These are phyloP conservation scores for Phialophora expanda DNA, from an alignment of 2,329 filamentous ascomycete species.

Conservation along the genomic window DNA sequence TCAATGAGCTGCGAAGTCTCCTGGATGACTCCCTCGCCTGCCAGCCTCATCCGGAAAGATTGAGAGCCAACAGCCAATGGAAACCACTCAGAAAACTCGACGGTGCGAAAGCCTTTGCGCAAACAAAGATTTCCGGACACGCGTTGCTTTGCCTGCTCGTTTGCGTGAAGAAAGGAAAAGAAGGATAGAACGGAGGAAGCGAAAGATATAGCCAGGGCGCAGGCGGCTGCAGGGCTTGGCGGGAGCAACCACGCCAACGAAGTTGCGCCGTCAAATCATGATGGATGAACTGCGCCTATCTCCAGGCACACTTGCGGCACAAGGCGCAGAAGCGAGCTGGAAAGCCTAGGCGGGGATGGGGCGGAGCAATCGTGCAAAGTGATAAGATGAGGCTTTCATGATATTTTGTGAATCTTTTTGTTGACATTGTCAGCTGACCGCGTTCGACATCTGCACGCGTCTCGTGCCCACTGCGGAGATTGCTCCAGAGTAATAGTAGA, in stretches of 20 bases:
- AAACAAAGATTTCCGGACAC: slow-evolving; percentile 35
- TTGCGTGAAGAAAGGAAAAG: slow-evolving; percentile 38
- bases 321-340: slow-evolving; percentile 13
- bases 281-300: slow-evolving; percentile 15
- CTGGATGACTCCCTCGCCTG: slow-evolving; percentile 45
- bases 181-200: slow-evolving; percentile 24
- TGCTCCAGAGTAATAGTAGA: neutral
- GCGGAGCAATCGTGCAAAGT: neutral
- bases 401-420: slow-evolving; percentile 14
- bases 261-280: slow-evolving; percentile 33
- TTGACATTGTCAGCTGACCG: slow-evolving; percentile 26
- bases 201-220: slow-evolving; percentile 30
- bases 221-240: slow-evolving; percentile 35
- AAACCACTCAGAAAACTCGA: slow-evolving; percentile 37
- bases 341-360: neutral
- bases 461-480: slow-evolving; percentile 11
- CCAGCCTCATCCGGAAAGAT: slow-evolving; percentile 31
- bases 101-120: slow-evolving; percentile 30
- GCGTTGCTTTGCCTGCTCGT: slow-evolving; percentile 38
- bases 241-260: slow-evolving; percentile 29
- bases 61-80: slow-evolving; percentile 31
- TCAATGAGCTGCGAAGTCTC: slow-evolving; percentile 62
- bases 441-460: slow-evolving; percentile 9
- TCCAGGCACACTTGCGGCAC: slow-evolving; percentile 28
- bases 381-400: neutral